Evolutionary conservation across 331 rosid species (phyloP), one percentile per base, ranked within the genome.

Genomic region (Cydonia oblonga): DNA sequence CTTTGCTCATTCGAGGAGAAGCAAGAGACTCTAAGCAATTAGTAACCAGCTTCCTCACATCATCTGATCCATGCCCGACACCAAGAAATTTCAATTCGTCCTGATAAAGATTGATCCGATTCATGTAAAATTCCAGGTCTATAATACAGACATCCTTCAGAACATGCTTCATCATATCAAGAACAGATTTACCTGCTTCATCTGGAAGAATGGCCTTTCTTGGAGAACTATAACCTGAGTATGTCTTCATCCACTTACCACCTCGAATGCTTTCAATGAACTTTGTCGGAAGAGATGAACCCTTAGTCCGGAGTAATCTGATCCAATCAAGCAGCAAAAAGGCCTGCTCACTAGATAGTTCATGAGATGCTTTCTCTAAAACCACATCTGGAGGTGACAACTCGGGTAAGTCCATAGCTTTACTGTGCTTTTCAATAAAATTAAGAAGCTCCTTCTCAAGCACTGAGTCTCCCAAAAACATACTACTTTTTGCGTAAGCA

Each of bases 171-270:
- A 70, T n/a, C 65, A 63, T 29, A 20, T 15, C 46, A 25, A 33
- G 18, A 24, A 62, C 25, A 24, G 46, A 8, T 38, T 20, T 13
- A 24, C 70, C 75, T 6, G 62, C 7, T 60, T 51, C 52, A 51
- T 76, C 66, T 22, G 53, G 44, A 51, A 76, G 66, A 51, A 76
- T n/a, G 13, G 46, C 64, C 70, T 32, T 54, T 20, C 42, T 52
- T 22, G 80, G 76, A 18, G 73, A 25, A 3, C 24, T 32, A 70
- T 13, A 76, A 6, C 70, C 77, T 12, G 49, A 14, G 24, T 20
- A 52, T 18, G 76, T 76, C 60, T 76, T 76, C 38, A 76, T 29
- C 80, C 80, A 76, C 26, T 62, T 76, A 14, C 71, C 80, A 3
- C 11, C 30, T 38, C 18, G 57, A 46, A 76, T 32, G 75, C 80